Evolutionary conservation across 305 asterid genomes (phyloP), one percentile per base, ranked within the genome.

Genomic region (Caryopteris hybrid): DNA sequence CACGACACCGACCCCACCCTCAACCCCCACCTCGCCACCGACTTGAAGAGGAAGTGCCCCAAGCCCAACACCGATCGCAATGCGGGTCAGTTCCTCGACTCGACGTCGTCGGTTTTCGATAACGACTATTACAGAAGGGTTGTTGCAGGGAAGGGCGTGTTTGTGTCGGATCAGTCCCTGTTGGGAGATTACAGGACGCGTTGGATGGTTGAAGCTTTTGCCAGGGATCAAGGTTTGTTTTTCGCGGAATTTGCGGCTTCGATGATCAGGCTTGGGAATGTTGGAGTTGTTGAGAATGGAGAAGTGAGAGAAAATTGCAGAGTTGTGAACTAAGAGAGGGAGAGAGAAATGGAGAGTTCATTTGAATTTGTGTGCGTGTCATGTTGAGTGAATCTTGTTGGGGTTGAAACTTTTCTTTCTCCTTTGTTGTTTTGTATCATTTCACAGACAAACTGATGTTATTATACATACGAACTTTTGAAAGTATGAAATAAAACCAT

Each of bases 71-170:
- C 43, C 54, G 85, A 86, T 38, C 13, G 25, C 27, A 85, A 72
- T 43, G 96, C 92, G 1, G 97, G 96, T 1, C 81, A 83, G 67
- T 80, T 86, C 64, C 48, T 88, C 81, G 97, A 90, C 68, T 70
- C 92, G 11, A 81, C 97, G 11, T 34, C 92, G 0, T 50, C 88
- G 14, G 72, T 68, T 18, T 90, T 88, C 38, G 95, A 90, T 64
- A 90, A 90, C 53, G 82, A 82, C 61, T 88, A 88, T 64, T 90
- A 70, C 77, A 71, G 53, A 63, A 73, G 85, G 76, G 53, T 88
- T 3, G 22, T 76, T 1, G 75, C 57, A n/a, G 83, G 92, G 14
- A 73, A 79, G 67, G 97, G 94, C 1, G 88, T 88, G 25, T 85
- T 90, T 38, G 77, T 58, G 14, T 82, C 96, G 41, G 97, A 90